phyloP scores from a whole-genome alignment of 176 grass and related monocot species.

The Carex parvula region DNA sequence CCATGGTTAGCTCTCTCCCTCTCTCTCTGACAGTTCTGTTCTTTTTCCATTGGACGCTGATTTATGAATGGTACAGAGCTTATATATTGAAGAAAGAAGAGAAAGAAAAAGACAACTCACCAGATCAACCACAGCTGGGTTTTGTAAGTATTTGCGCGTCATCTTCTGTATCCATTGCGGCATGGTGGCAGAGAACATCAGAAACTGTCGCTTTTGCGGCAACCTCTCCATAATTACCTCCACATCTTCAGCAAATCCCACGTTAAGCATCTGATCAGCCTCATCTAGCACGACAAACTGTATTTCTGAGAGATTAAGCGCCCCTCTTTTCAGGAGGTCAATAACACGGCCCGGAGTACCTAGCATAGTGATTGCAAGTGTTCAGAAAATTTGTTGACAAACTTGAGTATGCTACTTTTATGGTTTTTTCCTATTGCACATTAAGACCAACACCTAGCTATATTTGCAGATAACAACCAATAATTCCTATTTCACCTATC shows the following conservation, averaged over 20 bases:
- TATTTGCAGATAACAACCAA: neutral
- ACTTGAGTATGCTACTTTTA: neutral
- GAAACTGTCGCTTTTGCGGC: constrained; percentile 53
- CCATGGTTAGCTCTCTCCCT: neutral
- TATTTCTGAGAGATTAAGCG: constrained; percentile 61
- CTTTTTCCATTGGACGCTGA: neutral
- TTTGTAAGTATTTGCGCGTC: constrained; percentile 63
- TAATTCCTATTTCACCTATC: neutral
- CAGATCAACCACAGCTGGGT: constrained; percentile 72
- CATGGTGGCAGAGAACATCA: constrained; percentile 99
- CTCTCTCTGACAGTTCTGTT: neutral
- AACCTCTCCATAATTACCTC: constrained; percentile 75
- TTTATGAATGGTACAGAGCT: neutral
- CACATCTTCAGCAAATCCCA: constrained; percentile 90
- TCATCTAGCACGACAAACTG: constrained; percentile 93
- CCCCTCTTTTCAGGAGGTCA: constrained; percentile 71
- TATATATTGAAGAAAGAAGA: neutral
- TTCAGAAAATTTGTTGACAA: neutral
- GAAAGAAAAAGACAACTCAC: constrained; percentile 44
- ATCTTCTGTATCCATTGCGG: constrained; percentile 84
- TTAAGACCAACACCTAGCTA: neutral
- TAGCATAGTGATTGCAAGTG: constrained; percentile 35
- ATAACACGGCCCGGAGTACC: constrained; percentile 92
- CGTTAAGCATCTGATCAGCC: constrained; percentile 95
- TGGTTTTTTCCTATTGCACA: neutral